Base-by-base conservation (phyloP, 495 filamentous ascomycete species). In the Jackrogersella minutella region DNA sequence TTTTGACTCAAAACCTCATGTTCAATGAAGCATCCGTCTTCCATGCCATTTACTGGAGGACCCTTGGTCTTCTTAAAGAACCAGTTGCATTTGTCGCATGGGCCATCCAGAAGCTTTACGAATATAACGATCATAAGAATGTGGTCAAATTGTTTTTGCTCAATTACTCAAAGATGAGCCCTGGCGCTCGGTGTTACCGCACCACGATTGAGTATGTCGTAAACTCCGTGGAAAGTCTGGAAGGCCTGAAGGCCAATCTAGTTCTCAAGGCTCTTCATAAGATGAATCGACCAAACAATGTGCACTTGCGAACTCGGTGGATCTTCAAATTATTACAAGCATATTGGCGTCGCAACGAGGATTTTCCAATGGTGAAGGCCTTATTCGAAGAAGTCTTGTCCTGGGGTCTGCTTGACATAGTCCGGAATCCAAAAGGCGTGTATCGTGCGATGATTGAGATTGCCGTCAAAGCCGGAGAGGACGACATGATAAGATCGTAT, bases 361-460 rank as follows among this genome's bases (percentile, higher is more conserved):
- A 73, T 17, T 72, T 78, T 5, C 19, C 44, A 16, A 49, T 66
- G 31, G 39, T 68, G 5, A 66, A 75, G 53, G 62, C 37, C 0
- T 43, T 78, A 0, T 81, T 80, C 54, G 58, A 76, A 4, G 22
- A 49, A 26, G 34, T 73, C 6, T 22, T 43, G 8, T 68, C 61
- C 3, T 24, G 53, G 4, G 58, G 55, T 0, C 37, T 78, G 1
- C 31, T 71, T 10, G 44, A 73, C 28, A 57, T 49, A 13, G 51
- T 78, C 6, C 21, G 3, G 5, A 58, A 73, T 24, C 63, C 74
- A 0, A 33, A 74, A 17, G 58, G 50, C 28, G 34, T 78, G 13
- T 80, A 78, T 47, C 72, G 77, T 28, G 50, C 72, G 47, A 77
- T 82, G 76, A 43, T 79, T 1, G 76, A 81, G 31, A 63, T 81